Evolutionary conservation across 768 basidiomycete genomes (phyloP).

Genomic region (Pleurotus pulmonarius): DNA sequence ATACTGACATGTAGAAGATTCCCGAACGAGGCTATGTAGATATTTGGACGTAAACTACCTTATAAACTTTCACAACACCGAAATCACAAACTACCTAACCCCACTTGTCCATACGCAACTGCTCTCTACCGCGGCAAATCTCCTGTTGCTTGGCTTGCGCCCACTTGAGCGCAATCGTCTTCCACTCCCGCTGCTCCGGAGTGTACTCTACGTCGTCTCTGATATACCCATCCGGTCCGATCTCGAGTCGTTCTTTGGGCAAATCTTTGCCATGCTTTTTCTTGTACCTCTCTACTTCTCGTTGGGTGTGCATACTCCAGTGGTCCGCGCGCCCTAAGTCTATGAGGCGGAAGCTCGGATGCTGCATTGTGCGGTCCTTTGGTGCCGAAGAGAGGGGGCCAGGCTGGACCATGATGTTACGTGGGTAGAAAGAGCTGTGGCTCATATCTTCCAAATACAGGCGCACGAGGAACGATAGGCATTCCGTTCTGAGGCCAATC

Average conservation of each 20-base stretch:
- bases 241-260: neutral
- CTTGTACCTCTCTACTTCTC: neutral
- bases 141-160: neutral
- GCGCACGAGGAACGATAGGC: constrained; percentile 30
- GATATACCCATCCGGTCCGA: neutral
- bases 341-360: constrained; percentile 35
- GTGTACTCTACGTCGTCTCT: neutral
- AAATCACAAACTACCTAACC: neutral
- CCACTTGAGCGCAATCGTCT: neutral
- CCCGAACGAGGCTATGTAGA: too few species aligned
- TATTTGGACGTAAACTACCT: too few species aligned
- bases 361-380: constrained; percentile 4
- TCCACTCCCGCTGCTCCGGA: neutral
- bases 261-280: neutral
- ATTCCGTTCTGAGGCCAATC: constrained; percentile 29
- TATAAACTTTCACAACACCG: too few species aligned
- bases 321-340: constrained; percentile 28
- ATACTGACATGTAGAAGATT: too few species aligned
- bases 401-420: constrained; percentile 35
- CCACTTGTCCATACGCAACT: neutral
- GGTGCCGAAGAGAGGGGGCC: constrained; percentile 26
- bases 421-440: constrained; percentile 31
- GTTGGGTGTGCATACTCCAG: neutral
- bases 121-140: constrained; percentile 6
- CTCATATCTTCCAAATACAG: constrained; percentile 32